Base-by-base conservation (phyloP, 129 eudicot genomes). In the Saposhnikovia divaricata region DNA sequence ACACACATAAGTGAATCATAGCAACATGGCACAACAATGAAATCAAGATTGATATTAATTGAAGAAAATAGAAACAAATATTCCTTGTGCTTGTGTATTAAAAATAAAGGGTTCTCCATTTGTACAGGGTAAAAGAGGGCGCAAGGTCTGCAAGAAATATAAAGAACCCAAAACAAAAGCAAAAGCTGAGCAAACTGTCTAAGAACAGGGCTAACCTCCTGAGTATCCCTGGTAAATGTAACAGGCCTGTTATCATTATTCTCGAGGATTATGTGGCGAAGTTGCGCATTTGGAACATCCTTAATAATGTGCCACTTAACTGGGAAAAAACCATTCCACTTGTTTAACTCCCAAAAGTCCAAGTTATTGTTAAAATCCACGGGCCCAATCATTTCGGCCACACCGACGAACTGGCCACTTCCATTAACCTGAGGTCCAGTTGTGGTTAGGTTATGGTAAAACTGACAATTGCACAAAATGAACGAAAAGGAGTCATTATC, bases 331-430 rank as follows among this genome's bases (percentile, higher is more conserved):
- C 98, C 98, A 18, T 50, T 94, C 97, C 98, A 94, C 84, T 94
- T 94, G 71, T 91, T 97, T 38, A 79, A 88, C 90, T 94, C 97
- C 98, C 98, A 94, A 43, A 91, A 94, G 84, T 87, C 91, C 96
- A 94, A 88, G 74, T 82, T 91, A 76, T 89, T 94, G 50, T 83
- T 86, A 47, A 90, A 94, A 85, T 94, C 96, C 55, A 94, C 93
- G 2, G 83, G 86, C 27, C 97, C 98, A 21, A 82, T 46, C 98
- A 94, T 94, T 80, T 94, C 96, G 37, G 98, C 98, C 12, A 91
- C 89, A 50, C 98, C 98, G 2, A 94, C 88, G 86, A 91, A 94
- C 84, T 94, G 98, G 23, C 98, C 97, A 70, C 98, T 94, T n/a
- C 89, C 91, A 83, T 94, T 94, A 71, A 94, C 98, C 98, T 93